Percentiles rank a stretch among this genome's conserved stretches.
phyloP scores from a whole-genome alignment of 768 basidiomycete genomes.

The Phaeolepiota aurea region DNA sequence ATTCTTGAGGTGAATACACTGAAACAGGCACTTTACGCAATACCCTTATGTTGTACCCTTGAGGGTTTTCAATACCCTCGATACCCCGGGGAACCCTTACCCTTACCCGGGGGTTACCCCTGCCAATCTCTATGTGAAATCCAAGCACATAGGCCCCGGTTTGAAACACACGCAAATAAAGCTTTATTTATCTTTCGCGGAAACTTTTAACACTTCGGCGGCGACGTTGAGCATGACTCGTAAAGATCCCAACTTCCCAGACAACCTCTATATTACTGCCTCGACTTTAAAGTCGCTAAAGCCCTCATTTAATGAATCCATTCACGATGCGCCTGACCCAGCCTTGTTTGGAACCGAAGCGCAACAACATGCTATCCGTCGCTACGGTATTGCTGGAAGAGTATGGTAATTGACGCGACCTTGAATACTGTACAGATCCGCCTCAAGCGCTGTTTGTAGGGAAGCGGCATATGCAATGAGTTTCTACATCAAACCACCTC shows the following conservation, averaged over 20 bases:
- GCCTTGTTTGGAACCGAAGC: conserved; percentile 21
- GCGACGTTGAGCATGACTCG: no score
- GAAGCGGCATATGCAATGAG: conserved; percentile 63
- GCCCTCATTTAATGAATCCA: conserved; percentile 14
- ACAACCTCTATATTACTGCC: conserved; percentile 20
- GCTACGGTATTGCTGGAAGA: conserved; percentile 78
- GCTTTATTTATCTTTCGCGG: no score
- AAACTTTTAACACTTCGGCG: no score
- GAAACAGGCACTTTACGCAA: no score
- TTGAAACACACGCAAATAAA: no score
- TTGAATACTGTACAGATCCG: background rate
- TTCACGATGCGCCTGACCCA: conserved; percentile 10
- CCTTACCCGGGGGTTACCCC: no score
- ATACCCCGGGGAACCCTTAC: no score
- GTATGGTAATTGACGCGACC: conserved; percentile 52
- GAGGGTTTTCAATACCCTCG: no score
- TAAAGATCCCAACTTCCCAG: conserved; percentile 14
- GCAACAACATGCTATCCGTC: conserved; percentile 53
- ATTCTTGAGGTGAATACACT: no score
- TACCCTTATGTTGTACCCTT: no score
- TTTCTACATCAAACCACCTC: conserved; percentile 38
- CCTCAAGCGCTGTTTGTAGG: conserved; percentile 29
- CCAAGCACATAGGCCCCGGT: no score
- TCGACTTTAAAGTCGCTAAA: conserved; percentile 2
- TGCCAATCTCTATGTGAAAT: no score